Conservation (phyloP, 345 rosid genomes). For the Camelina hispida region DNA sequence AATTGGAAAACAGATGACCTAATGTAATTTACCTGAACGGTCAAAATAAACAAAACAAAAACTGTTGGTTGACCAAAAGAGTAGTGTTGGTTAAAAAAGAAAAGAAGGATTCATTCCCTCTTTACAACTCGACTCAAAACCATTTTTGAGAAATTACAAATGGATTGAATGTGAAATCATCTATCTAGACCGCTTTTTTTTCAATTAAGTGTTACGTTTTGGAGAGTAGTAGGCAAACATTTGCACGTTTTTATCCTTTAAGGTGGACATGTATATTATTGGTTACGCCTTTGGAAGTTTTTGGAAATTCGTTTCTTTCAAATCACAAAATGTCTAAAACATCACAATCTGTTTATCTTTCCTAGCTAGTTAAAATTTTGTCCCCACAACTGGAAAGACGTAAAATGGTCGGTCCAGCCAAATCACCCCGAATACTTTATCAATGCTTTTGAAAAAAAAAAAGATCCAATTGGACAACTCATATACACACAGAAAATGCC, state of each 20-base stretch:
- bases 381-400: constrained; percentile 27
- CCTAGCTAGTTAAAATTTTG: not conserved
- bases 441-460: constrained; percentile 15
- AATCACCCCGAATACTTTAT: constrained; percentile 24
- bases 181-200: not conserved
- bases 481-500: constrained; percentile 26
- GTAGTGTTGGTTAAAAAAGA: not conserved
- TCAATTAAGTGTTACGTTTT: not conserved
- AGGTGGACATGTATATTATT: constrained; percentile 1
- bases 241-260: not conserved
- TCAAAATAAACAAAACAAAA: not conserved
- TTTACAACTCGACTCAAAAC: not conserved
- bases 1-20: not conserved
- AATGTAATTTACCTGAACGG: too few relatives aligned
- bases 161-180: not conserved
- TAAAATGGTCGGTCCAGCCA: constrained; percentile 43
- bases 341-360: constrained; percentile 12
- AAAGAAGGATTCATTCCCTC: not conserved
- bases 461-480: constrained; percentile 28
- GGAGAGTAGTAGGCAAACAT: not conserved
- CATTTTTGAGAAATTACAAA: not conserved
- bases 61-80: not conserved
- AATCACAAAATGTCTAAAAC: constrained; percentile 27
- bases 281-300: constrained; percentile 14
- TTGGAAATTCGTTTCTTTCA: not conserved